Conservation (phyloP, 345 rosid species). For the Punica granatum region DNA sequence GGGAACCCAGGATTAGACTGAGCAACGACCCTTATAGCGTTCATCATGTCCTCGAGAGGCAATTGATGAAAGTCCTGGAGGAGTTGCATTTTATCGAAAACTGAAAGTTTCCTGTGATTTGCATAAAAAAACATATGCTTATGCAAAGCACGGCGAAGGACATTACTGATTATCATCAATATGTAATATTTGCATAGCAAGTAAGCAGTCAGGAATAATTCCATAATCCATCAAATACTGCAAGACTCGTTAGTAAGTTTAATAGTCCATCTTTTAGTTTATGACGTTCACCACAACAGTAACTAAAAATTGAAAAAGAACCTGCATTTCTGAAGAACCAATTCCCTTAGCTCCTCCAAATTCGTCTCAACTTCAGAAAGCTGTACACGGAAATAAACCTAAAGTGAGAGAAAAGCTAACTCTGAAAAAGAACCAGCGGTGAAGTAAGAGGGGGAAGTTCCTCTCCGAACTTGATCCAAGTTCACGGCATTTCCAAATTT, state of each 20-base stretch:
- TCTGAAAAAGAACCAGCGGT: neutral
- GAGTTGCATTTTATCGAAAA: constrained; percentile 61
- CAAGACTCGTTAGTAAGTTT: neutral
- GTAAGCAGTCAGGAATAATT: neutral
- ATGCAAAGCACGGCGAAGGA: neutral
- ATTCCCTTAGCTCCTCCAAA: constrained; percentile 55
- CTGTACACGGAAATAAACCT: constrained; percentile 23
- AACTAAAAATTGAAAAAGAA: neutral
- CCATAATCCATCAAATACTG: neutral
- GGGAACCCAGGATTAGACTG: constrained; percentile 51
- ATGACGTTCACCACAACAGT: neutral
- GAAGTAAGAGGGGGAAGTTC: neutral
- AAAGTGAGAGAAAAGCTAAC: neutral
- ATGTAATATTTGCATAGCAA: neutral
- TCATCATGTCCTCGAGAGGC: constrained; percentile 62
- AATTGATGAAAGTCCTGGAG: constrained; percentile 47
- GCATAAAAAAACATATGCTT: neutral
- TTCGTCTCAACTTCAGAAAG: constrained; percentile 56
- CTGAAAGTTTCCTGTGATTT: constrained; percentile 51
- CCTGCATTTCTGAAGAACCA: constrained; percentile 68
- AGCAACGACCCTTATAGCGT: constrained; percentile 69
- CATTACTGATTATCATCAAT: neutral
- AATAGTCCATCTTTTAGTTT: neutral
- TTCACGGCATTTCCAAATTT: neutral
- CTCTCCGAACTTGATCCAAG: neutral